Percentiles rank a stretch among this genome's conserved stretches.
Evolutionary conservation across 768 basidiomycete species (phyloP).

Genomic region (Cystobasidium tubakii): DNA sequence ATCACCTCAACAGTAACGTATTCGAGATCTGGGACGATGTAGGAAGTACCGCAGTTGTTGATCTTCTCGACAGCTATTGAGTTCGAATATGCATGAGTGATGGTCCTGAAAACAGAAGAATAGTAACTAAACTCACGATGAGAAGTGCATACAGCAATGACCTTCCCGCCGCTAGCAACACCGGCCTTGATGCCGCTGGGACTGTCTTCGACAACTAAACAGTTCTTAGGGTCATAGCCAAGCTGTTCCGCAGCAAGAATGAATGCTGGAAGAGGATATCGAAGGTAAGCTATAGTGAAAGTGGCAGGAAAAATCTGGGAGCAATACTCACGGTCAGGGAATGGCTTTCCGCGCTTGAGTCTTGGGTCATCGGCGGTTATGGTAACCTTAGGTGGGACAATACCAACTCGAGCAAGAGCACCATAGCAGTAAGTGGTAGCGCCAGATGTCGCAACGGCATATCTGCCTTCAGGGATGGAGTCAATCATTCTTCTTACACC

Average conservation of each 20-base stretch:
- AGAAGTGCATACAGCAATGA: constrained; percentile 50
- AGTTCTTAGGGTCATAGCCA: constrained; percentile 53
- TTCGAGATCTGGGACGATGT: constrained; percentile 38
- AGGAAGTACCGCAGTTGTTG: constrained; percentile 34
- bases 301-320: neutral
- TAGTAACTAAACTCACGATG: constrained; percentile 40
- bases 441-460: constrained; percentile 68
- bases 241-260: constrained; percentile 50
- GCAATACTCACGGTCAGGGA: constrained; percentile 43
- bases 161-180: constrained; percentile 47
- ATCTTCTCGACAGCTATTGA: constrained; percentile 45
- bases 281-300: neutral
- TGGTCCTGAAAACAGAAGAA: neutral
- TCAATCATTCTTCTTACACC: constrained; percentile 63
- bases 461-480: constrained; percentile 62
- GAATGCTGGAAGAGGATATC: constrained; percentile 47
- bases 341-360: constrained; percentile 55
- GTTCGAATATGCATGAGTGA: neutral
- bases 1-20: constrained; percentile 30
- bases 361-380: constrained; percentile 73
- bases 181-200: constrained; percentile 51
- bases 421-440: constrained; percentile 56
- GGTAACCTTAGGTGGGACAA: constrained; percentile 62
- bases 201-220: constrained; percentile 51
- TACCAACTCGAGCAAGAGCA: constrained; percentile 67